Evolutionary conservation across 305 asterid species (phyloP).

Genomic region (Rubia tinctorum): DNA sequence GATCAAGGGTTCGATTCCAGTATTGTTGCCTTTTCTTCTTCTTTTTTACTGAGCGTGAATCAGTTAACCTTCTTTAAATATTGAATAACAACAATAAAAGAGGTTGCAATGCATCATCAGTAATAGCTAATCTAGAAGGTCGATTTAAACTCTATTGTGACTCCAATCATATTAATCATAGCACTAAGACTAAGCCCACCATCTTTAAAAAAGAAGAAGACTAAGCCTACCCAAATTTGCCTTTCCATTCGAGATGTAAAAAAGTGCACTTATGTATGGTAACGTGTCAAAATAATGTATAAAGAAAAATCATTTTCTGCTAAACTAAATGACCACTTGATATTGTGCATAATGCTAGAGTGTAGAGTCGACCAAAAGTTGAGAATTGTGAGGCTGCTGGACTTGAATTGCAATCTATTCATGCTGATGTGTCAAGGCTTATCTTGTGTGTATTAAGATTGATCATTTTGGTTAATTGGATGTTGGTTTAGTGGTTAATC

Average conservation of each 20-base stretch:
- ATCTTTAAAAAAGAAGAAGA: too few relatives aligned
- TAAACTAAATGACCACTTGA: not conserved
- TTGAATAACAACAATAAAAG: too few relatives aligned
- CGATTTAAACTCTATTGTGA: too few relatives aligned
- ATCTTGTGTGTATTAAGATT: not conserved
- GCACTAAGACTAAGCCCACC: too few relatives aligned
- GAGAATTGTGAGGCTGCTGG: not conserved
- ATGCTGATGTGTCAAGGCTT: not conserved
- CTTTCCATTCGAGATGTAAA: not conserved
- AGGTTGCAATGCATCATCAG: too few relatives aligned
- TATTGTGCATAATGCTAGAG: slow-evolving; percentile 3
- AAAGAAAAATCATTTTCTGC: slow-evolving; percentile 7
- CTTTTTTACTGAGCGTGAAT: too few relatives aligned
- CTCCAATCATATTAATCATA: not conserved
- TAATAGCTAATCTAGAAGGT: too few relatives aligned
- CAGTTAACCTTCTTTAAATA: too few relatives aligned
- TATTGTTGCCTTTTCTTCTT: too few relatives aligned
- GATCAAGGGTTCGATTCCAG: too few relatives aligned
- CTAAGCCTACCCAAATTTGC: not conserved
- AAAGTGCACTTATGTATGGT: not conserved
- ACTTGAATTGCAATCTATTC: slow-evolving; percentile 2
- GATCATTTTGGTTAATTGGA: not conserved
- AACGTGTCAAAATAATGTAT: slow-evolving; percentile 3
- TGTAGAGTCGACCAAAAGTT: not conserved
- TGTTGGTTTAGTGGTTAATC: too few relatives aligned